Percentiles rank a stretch among this genome's conserved stretches.
Conservation (phyloP, 305 asterid genomes). For the Solanum hybrid region DNA sequence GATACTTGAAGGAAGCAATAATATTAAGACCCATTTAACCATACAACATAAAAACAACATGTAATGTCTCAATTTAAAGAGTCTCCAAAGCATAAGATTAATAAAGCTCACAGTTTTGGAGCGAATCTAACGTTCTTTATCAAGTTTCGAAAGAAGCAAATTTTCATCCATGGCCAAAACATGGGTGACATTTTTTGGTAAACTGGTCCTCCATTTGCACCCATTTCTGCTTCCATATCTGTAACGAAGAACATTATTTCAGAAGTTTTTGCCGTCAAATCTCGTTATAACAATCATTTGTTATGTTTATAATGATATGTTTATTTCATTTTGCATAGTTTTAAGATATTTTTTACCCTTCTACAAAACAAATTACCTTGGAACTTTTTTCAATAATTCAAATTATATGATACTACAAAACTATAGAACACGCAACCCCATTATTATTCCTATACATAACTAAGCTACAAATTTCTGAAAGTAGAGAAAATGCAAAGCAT, state of each 20-base stretch:
- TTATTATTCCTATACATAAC: not conserved
- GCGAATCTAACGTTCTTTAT: slow-evolving; percentile 32
- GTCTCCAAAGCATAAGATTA: not conserved
- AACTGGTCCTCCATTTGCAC: slow-evolving; percentile 67
- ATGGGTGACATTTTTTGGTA: slow-evolving; percentile 48
- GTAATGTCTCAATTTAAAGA: not conserved
- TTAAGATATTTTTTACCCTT: not conserved
- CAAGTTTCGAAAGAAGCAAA: slow-evolving; percentile 37
- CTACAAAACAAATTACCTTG: not conserved
- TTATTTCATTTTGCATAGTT: not conserved
- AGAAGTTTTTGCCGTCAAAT: not conserved
- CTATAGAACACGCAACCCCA: not conserved
- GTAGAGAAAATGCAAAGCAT: not conserved
- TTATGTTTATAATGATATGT: not conserved
- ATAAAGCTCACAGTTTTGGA: slow-evolving; percentile 46
- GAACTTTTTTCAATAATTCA: not conserved
- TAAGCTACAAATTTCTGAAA: not conserved
- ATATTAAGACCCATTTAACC: not conserved
- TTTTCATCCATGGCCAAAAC: slow-evolving; percentile 52
- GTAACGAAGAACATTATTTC: not conserved
- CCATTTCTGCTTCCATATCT: slow-evolving; percentile 80
- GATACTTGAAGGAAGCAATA: not conserved
- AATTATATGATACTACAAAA: not conserved
- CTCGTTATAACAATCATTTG: not conserved
- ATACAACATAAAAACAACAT: not conserved